Evolutionary conservation across 2,329 filamentous ascomycete genomes (phyloP).

Genomic region (Sclerotinia subarctica): DNA sequence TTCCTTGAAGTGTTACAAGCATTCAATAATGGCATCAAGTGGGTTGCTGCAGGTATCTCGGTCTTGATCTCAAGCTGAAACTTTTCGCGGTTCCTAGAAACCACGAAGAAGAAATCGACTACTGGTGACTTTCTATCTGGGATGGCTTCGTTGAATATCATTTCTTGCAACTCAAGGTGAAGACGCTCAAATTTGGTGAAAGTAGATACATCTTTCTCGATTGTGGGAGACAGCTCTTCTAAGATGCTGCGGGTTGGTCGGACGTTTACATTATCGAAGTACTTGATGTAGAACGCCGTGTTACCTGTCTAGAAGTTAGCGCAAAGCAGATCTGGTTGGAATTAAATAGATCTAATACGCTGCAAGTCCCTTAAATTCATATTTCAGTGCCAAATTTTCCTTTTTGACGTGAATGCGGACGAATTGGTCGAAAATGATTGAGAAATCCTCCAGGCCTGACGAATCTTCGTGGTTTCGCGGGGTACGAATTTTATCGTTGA

Average conservation of each 20-base stretch:
- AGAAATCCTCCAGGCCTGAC: not conserved
- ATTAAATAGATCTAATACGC: not conserved
- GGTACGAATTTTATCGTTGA: not conserved
- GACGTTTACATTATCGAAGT: not conserved
- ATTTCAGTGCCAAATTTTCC: not conserved
- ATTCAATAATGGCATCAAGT: not conserved
- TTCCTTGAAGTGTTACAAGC: not conserved
- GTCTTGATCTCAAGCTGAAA: not conserved
- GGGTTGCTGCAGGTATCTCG: not conserved
- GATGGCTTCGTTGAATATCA: not conserved
- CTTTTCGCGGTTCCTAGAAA: accelerated
- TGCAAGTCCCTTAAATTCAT: not conserved
- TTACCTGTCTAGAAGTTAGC: not conserved
- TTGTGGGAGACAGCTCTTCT: not conserved
- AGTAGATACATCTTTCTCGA: not conserved
- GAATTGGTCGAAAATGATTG: no score
- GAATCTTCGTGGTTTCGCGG: not conserved
- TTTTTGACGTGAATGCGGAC: not conserved
- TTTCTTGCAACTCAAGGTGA: not conserved
- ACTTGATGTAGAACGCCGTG: not conserved
- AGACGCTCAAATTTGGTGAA: not conserved
- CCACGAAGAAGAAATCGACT: not conserved
- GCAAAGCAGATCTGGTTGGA: not conserved
- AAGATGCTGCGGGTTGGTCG: not conserved
- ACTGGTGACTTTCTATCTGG: not conserved